Percentiles rank a stretch among this genome's conserved stretches.
Evolutionary conservation across 805 yeast genomes (phyloP).

Genomic region (Kodamaea laetipori): DNA sequence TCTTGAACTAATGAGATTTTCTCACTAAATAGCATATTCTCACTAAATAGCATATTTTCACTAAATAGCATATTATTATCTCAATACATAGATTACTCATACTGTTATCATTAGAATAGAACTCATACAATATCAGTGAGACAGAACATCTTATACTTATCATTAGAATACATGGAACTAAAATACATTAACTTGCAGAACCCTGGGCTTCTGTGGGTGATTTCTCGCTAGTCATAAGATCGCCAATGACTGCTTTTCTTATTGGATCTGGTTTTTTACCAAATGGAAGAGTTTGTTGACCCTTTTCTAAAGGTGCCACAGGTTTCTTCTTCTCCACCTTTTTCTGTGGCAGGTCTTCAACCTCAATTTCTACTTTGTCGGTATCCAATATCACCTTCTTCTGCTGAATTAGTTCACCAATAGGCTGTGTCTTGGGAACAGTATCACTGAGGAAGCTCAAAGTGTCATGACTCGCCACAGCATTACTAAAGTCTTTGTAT

Average conservation of each 20-base stretch:
- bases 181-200: constrained; percentile 9
- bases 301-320: constrained; percentile 31
- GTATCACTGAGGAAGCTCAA: constrained; percentile 64
- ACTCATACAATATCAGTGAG: too few species aligned
- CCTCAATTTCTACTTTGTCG: constrained; percentile 11
- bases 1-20: too few species aligned
- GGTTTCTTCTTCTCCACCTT: constrained; percentile 11
- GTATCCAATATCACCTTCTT: constrained; percentile 34
- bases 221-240: constrained; percentile 30
- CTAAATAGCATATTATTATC: too few species aligned
- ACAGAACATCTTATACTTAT: too few species aligned
- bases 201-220: constrained; percentile 12
- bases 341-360: constrained; percentile 8
- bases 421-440: constrained; percentile 61
- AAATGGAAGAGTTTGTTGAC: constrained; percentile 44
- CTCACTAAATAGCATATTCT: too few species aligned
- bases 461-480: constrained; percentile 59
- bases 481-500: constrained; percentile 69
- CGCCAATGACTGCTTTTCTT: constrained; percentile 37
- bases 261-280: constrained; percentile 14
- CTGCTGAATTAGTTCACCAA: constrained; percentile 47
- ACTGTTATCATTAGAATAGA: too few species aligned
- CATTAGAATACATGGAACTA: constrained; percentile 1
- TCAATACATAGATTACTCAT: too few species aligned
- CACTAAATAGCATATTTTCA: too few species aligned